Conservation (phyloP, 1,284 basidiomycete genomes). For the Mycosarcoma maydis region DNA sequence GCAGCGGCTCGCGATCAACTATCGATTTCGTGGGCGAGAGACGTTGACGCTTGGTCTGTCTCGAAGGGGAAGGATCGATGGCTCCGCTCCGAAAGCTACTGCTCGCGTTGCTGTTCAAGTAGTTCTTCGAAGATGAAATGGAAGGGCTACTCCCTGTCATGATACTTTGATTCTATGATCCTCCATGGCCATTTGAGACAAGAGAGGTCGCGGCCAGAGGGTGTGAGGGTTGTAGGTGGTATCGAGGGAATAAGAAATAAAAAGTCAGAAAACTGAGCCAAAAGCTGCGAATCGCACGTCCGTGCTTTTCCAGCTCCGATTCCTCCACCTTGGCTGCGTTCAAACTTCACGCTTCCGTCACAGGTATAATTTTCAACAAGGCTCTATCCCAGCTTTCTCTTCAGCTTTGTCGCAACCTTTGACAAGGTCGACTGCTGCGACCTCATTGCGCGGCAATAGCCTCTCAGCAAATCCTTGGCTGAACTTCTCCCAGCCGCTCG, state of each 20-base stretch:
- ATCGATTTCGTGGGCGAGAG: not conserved
- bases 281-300: constrained; percentile 1
- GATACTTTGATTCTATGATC: constrained; percentile 11
- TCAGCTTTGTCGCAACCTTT: no score
- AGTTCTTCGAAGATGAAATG: constrained; percentile 18
- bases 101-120: not conserved
- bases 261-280: constrained; percentile 11
- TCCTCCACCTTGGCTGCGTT: constrained; percentile 24
- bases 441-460: no score
- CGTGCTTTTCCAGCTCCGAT: constrained; percentile 1
- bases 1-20: not conserved
- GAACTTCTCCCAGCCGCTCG: no score
- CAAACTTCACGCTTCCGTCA: no score
- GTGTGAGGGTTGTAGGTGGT: not conserved
- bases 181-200: constrained; percentile 10
- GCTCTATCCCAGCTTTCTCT: no score
- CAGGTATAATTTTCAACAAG: no score
- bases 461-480: no score
- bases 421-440: no score
- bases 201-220: not conserved
- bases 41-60: constrained; percentile 12
- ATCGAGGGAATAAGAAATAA: no score
- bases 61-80: constrained; percentile 3
- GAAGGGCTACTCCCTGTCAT: constrained; percentile 36
- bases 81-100: not conserved